Conservation (phyloP, 2,329 filamentous ascomycete species). For the Paracoccidioides lutzii region DNA sequence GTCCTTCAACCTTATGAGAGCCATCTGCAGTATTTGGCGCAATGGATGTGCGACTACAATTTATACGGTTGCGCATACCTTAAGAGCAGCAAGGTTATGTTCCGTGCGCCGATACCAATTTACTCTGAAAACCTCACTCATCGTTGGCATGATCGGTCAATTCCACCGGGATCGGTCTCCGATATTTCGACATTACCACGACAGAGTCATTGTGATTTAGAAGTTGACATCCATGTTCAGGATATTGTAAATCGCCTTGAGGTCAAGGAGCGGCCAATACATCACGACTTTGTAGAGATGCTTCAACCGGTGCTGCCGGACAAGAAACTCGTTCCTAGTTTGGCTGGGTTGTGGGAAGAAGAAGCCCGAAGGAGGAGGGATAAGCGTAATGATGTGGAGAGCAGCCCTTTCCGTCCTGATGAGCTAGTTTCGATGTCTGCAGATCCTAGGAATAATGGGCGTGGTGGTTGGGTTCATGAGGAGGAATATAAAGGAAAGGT, state of each 20-base stretch:
- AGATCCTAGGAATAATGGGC: slow-evolving; percentile 55
- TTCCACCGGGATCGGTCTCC: slow-evolving; percentile 46
- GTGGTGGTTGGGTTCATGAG: slow-evolving; percentile 88
- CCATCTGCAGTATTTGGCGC: slow-evolving; percentile 79
- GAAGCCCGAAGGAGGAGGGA: slow-evolving; percentile 68
- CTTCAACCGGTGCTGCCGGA: slow-evolving; percentile 49
- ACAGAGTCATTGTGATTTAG: slow-evolving; percentile 75
- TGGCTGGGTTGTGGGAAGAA: slow-evolving; percentile 87
- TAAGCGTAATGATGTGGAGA: slow-evolving; percentile 54
- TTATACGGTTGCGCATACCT: slow-evolving; percentile 88
- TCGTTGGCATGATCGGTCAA: slow-evolving; percentile 67
- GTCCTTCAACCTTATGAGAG: slow-evolving; percentile 87
- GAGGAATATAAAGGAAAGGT: slow-evolving; percentile 63
- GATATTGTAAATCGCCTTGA: slow-evolving; percentile 72
- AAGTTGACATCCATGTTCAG: slow-evolving; percentile 79
- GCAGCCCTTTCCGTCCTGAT: slow-evolving; percentile 67
- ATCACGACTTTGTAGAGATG: slow-evolving; percentile 76
- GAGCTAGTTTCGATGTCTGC: slow-evolving; percentile 82
- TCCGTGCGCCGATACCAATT: slow-evolving; percentile 62
- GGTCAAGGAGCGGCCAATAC: slow-evolving; percentile 63
- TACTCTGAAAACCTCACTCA: slow-evolving; percentile 50
- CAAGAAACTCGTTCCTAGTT: slow-evolving; percentile 79
- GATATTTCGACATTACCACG: slow-evolving; percentile 55
- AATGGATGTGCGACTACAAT: slow-evolving; percentile 99
- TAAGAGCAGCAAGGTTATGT: slow-evolving; percentile 55